Evolutionary conservation across 2,329 filamentous ascomycete species (phyloP), one percentile per base, ranked within the genome.

Genomic region (Nothophoma quercina): DNA sequence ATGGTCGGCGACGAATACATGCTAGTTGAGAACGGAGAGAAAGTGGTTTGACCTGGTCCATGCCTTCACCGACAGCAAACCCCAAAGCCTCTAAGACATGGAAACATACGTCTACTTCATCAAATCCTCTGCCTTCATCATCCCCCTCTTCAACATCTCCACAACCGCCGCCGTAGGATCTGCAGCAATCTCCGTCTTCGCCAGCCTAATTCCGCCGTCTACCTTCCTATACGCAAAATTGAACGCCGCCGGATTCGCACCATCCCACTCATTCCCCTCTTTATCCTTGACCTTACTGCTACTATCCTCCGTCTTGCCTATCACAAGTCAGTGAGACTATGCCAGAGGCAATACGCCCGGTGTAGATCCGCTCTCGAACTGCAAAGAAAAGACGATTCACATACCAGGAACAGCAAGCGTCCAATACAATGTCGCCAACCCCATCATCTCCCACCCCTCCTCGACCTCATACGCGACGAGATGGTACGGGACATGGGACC

Each of bases 1-100:
- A 77, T 79, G 75, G 74, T 78, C 13, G 76, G 77, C 5, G 77
- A 79, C 53, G 76, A 79, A 60, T 76, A 72, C 51, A 69, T 77
- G 64, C 58, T 76, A 23, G 70, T 76, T 22, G 68, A 75, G 16
- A 59, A 73, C 41, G 70, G 73, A 7, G 50, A 69, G 34, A 73
- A 67, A 30, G 63, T 72, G 15, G 55, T 26, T n/a, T 62, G 47
- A 38, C 13, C 16, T 13, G 12, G n/a, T n/a, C n/a, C n/a, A n/a
- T n/a, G n/a, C n/a, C n/a, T n/a, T n/a, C n/a, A n/a, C n/a, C n/a
- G n/a, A n/a, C n/a, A n/a, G n/a, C n/a, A n/a, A n/a, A n/a, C n/a
- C n/a, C n/a, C n/a, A n/a, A n/a, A n/a, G n/a, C n/a, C n/a, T n/a
- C n/a, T n/a, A n/a, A n/a, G n/a, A n/a, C n/a, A n/a, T 12, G 25